A percentile compares a stretch with the other conserved stretches of the same genome.
Conservation (phyloP, 176 grass and related monocot species). For the Paspalum vaginatum region DNA sequence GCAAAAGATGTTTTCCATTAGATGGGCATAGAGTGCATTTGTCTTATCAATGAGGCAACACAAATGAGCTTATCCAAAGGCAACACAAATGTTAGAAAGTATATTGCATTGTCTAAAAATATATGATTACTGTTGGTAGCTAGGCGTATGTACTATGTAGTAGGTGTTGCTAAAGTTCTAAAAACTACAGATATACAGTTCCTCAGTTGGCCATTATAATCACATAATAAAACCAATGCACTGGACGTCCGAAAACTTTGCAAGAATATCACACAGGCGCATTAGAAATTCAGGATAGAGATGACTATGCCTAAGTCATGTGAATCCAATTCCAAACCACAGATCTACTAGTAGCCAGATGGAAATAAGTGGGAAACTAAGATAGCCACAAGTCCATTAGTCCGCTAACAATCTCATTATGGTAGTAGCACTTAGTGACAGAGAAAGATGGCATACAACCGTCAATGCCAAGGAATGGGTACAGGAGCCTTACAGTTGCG, state of each 20-base stretch:
- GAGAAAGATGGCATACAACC: background rate
- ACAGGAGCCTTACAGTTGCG: slow-evolving; percentile 29
- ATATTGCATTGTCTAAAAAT: background rate
- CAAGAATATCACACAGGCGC: background rate
- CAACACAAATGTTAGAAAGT: background rate
- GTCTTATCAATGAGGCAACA: background rate
- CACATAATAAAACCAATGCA: background rate
- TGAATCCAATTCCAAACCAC: background rate
- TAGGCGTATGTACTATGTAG: background rate
- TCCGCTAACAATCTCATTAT: background rate
- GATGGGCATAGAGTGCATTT: background rate
- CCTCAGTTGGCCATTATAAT: background rate
- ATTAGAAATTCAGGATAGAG: background rate
- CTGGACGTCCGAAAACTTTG: background rate
- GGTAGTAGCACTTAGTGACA: background rate
- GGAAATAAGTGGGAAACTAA: background rate
- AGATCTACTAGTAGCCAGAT: background rate
- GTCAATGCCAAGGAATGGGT: background rate
- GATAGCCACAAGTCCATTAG: background rate
- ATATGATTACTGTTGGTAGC: background rate
- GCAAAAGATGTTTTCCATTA: background rate
- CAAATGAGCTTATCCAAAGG: background rate
- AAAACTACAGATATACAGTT: background rate
- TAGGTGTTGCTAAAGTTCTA: background rate
- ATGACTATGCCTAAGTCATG: background rate